A percentile compares a stretch with the other conserved stretches of the same genome.
Evolutionary conservation across 805 yeast species (phyloP).

Genomic region (Metahyphopichia silvanorum): DNA sequence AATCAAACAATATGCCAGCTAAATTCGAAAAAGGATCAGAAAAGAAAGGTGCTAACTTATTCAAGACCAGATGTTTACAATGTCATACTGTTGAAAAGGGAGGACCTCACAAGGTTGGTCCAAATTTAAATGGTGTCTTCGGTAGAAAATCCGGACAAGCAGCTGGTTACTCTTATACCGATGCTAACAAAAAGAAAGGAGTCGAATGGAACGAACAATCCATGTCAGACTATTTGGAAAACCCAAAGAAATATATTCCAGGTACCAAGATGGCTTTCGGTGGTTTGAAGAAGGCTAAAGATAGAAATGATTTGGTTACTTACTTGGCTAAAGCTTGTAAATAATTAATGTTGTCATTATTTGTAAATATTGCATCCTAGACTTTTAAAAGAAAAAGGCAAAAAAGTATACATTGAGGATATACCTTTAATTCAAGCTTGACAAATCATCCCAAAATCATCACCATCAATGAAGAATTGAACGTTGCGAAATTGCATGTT

Average conservation of each 20-base stretch:
- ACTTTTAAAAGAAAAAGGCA: too few relatives aligned
- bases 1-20: conserved; percentile 37
- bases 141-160: conserved; percentile 93
- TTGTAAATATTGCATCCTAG: conserved; percentile 1
- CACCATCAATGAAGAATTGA: too few relatives aligned
- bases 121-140: conserved; percentile 92
- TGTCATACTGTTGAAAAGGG: conserved; percentile 97
- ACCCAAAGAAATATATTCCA: conserved; percentile 99
- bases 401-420: too few relatives aligned
- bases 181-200: conserved; percentile 96
- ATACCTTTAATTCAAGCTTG: too few relatives aligned
- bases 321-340: conserved; percentile 58
- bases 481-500: too few relatives aligned
- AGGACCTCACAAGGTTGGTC: conserved; percentile 99
- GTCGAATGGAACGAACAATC: conserved; percentile 84
- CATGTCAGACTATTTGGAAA: conserved; percentile 93
- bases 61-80: conserved; percentile 98
- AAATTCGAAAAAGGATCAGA: conserved; percentile 42
- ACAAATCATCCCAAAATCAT: too few relatives aligned
- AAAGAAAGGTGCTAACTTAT: conserved; percentile 92
- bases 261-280: conserved; percentile 99
- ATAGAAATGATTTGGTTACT: conserved; percentile 94
- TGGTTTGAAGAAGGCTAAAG: conserved; percentile 98
- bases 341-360: conserved; percentile 21
- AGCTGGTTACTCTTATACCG: conserved; percentile 93